Evolutionary conservation across 140 eudicot genomes (phyloP).

Genomic region (Anethum foeniculum): DNA sequence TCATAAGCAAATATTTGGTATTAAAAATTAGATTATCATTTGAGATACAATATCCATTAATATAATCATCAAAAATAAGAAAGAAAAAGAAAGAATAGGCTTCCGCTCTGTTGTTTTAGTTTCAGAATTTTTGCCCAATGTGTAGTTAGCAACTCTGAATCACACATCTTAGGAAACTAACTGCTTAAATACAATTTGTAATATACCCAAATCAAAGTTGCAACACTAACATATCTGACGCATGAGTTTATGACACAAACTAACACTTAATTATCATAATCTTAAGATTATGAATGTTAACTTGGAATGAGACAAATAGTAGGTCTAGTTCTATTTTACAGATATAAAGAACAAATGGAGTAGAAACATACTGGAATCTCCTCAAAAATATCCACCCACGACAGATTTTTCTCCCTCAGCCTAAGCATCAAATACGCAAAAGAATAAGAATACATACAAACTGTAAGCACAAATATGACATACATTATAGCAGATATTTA

Average conservation of each 20-base stretch:
- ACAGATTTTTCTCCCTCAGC: conserved; percentile 85
- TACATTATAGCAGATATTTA: not conserved
- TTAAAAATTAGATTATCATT: not conserved
- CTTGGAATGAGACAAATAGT: not conserved
- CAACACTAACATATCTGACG: not conserved
- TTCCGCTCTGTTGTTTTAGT: not conserved
- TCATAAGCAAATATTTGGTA: not conserved
- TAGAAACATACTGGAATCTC: conserved; percentile 82
- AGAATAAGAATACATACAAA: not conserved
- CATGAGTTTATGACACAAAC: not conserved
- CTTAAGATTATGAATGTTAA: not conserved
- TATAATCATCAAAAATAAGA: not conserved
- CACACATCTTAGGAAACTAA: not conserved
- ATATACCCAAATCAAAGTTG: not conserved
- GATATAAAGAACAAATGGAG: not conserved
- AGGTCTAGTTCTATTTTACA: not conserved
- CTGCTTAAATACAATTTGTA: not conserved
- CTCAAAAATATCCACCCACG: conserved; percentile 98
- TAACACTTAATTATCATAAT: not conserved
- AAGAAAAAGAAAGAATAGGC: not conserved
- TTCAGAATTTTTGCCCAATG: not conserved
- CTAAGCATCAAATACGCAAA: conserved; percentile 21
- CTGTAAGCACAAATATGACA: not conserved
- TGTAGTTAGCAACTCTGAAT: not conserved
- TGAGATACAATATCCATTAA: not conserved